phyloP scores from a whole-genome alignment of 1,139 yeast genomes.

The Geotrichum europaeum region DNA sequence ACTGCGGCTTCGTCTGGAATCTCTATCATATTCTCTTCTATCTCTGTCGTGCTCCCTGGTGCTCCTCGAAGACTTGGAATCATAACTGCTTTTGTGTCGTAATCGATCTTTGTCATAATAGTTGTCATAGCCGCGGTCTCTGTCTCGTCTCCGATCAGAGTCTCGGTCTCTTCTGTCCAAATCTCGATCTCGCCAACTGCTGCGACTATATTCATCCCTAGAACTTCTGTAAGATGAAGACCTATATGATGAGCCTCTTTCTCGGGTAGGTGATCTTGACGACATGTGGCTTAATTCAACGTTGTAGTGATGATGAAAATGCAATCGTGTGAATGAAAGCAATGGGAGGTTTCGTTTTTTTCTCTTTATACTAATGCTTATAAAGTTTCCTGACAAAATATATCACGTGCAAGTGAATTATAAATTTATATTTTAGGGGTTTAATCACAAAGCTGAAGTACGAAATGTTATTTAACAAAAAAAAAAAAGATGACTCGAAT shows the following conservation, averaged over 20 bases:
- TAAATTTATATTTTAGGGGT: too few species aligned
- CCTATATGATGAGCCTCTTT: not conserved
- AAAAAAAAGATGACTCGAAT: too few species aligned
- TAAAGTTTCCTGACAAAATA: too few species aligned
- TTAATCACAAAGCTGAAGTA: too few species aligned
- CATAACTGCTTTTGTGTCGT: constrained; percentile 4
- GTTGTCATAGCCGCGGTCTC: constrained; percentile 5
- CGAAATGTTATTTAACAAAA: too few species aligned
- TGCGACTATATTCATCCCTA: constrained; percentile 6
- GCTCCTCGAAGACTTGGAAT: constrained; percentile 2
- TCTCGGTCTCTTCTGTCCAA: constrained; percentile 18
- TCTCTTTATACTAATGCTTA: too few species aligned
- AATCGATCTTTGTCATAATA: constrained; percentile 15
- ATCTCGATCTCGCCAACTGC: constrained; percentile 8
- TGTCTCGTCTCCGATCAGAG: constrained; percentile 8
- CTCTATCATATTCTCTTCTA: constrained; percentile 2
- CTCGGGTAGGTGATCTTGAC: constrained; percentile 10
- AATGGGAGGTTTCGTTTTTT: not conserved
- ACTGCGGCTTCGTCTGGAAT: constrained; percentile 5
- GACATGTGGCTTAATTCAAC: not conserved
- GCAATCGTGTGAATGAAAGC: not conserved
- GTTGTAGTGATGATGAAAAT: not conserved
- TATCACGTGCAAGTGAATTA: too few species aligned
- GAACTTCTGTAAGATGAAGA: not conserved
- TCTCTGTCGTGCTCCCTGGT: constrained; percentile 6